A percentile compares a stretch with the other conserved stretches of the same genome.
Conservation (phyloP, 305 asterid species). For the Fraxinus baroniana region DNA sequence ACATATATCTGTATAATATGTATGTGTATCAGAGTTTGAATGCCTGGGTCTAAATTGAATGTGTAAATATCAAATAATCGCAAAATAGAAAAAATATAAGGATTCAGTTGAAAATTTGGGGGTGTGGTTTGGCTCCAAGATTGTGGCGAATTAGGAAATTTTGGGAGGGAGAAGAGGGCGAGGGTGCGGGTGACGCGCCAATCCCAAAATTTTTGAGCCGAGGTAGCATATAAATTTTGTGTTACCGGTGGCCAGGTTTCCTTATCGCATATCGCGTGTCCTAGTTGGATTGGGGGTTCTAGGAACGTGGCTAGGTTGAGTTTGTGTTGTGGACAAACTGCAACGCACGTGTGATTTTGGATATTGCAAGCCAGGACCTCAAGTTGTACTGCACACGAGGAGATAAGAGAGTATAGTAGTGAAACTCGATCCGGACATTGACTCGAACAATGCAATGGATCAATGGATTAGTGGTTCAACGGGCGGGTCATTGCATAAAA, state of each 20-base stretch:
- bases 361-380: not conserved
- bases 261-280: not conserved
- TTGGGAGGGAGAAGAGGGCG: conserved; percentile 33
- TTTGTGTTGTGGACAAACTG: not conserved
- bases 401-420: no score
- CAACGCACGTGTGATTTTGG: not conserved
- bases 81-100: not conserved
- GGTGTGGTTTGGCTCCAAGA: conserved; percentile 61
- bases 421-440: no score
- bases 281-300: not conserved
- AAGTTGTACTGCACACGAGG: not conserved
- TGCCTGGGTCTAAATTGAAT: conserved; percentile 12
- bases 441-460: no score
- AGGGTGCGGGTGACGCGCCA: conserved; percentile 43
- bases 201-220: conserved; percentile 33
- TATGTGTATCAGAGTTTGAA: conserved; percentile 18
- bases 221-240: conserved; percentile 24
- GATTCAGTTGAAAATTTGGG: conserved; percentile 30
- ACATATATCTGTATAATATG: conserved; percentile 8
- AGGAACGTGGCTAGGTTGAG: not conserved
- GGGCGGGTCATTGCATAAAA: no score
- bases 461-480: no score
- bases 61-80: not conserved
- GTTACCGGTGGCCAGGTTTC: not conserved
- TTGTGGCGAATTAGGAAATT: conserved; percentile 43